Evolutionary conservation across 2,329 filamentous ascomycete genomes (phyloP), one percentile per base, ranked within the genome.

Genomic region (Colletotrichum endophyticum): DNA sequence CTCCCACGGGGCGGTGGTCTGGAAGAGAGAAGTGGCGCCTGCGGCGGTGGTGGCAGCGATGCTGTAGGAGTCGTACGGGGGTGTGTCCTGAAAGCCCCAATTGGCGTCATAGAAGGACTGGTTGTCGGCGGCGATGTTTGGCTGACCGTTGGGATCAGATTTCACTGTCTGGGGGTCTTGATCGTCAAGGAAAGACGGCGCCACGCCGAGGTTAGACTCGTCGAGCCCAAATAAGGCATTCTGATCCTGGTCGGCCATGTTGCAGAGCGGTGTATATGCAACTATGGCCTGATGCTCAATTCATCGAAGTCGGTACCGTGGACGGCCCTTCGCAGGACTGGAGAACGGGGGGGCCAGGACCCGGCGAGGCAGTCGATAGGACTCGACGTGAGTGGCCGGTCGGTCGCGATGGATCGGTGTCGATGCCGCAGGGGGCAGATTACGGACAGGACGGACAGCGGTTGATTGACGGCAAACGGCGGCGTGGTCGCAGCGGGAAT

Each of bases 1-100:
- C 22, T 83, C 80, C 85, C 85, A 86, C 62, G 76, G 30, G 68
- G 84, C 77, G 77, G 83, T 78, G 61, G 83, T 78, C 73, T 83
- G 80, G 77, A 84, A 84, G 77, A 80, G 79, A 72, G 84, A 78
- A 73, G 70, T 59, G 74, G 81, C 81, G 73, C 81, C 69, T 75
- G 84, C 81, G 81, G 84, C 79, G 76, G 82, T 83, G 81, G 79
- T 83, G 83, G 80, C 78, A 56, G 78, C 81, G 75, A 82, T 80
- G 72, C 83, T 84, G 83, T 86, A 88, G 70, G 85, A 84, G 79
- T 88, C 86, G 83, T 88, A 89, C 62, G 88, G 87, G 77, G 88
- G 86, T 15, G 86, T 86, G 80, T 86, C 86, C 76, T 87, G 86
- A 78, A 89, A 90, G 78, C 84, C 81, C 89, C 89, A 91, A 82